Conservation (phyloP, 2,329 filamentous ascomycete genomes). For the Neurospora crassa region DNA sequence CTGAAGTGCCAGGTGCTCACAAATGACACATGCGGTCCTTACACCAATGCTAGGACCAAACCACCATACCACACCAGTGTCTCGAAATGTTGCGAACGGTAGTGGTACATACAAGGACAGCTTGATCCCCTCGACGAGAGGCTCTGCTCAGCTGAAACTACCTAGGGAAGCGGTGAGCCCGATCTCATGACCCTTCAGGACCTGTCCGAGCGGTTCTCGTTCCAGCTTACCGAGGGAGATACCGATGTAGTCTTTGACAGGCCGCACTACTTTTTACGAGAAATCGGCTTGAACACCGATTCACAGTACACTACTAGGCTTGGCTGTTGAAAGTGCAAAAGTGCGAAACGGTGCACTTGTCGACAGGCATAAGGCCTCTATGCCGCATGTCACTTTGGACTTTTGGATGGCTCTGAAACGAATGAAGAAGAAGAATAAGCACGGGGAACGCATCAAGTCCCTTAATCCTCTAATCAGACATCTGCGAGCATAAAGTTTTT, state of each 20-base stretch:
- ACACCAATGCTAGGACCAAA: not conserved
- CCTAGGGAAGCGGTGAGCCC: constrained; percentile 39
- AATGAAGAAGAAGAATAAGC: too few species aligned
- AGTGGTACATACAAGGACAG: constrained; percentile 34
- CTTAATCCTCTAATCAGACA: not conserved
- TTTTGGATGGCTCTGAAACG: not conserved
- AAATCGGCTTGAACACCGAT: constrained; percentile 17
- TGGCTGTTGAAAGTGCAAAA: not conserved
- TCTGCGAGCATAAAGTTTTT: too few species aligned
- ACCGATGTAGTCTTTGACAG: constrained; percentile 78
- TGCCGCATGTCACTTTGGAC: not conserved
- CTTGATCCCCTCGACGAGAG: constrained; percentile 32
- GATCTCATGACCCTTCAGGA: constrained; percentile 64
- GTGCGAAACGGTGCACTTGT: not conserved
- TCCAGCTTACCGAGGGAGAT: constrained; percentile 87
- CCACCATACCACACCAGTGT: constrained; percentile 35
- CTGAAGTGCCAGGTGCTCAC: not conserved
- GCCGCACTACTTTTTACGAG: constrained; percentile 62
- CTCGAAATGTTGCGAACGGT: constrained; percentile 30
- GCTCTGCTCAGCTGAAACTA: constrained; percentile 62
- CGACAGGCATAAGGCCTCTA: not conserved
- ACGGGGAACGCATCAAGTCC: not conserved
- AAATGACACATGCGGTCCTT: not conserved
- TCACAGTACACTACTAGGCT: not conserved
- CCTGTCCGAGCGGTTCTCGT: constrained; percentile 66